These are phyloP conservation scores for Castanea sativa DNA, from an alignment of 306 rosid genomes.

Conservation along the genomic window DNA sequence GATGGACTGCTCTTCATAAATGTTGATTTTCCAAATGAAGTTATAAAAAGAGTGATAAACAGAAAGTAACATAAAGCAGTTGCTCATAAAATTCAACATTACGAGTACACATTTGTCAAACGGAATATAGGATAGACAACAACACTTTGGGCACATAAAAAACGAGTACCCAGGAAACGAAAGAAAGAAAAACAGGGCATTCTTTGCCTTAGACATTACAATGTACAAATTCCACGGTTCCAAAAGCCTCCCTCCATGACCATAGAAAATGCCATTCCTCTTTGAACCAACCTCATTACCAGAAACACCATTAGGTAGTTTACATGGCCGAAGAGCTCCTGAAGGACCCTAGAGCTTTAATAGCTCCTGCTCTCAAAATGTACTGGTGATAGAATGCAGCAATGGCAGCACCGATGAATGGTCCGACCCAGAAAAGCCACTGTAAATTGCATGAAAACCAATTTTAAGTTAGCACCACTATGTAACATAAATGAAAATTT, in stretches of 20 bases:
- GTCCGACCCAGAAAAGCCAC: slow-evolving; percentile 50
- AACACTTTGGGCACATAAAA: slow-evolving; percentile 15
- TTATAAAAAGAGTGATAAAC: no score
- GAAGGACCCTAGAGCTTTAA: slow-evolving; percentile 40
- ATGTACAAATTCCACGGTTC: background rate
- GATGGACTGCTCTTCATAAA: no score
- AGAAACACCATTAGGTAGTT: background rate
- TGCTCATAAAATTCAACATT: background rate
- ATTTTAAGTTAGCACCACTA: background rate
- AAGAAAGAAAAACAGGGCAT: background rate
- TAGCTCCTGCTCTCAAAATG: slow-evolving; percentile 42
- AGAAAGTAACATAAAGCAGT: background rate
- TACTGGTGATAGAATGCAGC: slow-evolving; percentile 43
- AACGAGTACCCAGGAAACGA: slow-evolving; percentile 9
- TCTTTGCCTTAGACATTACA: background rate
- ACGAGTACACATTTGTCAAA: background rate
- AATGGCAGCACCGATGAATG: slow-evolving; percentile 46
- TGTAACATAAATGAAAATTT: background rate
- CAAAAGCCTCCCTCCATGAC: background rate
- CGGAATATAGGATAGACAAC: background rate
- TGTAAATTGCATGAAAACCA: background rate
- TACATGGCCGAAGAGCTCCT: slow-evolving; percentile 30
- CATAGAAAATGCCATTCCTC: background rate
- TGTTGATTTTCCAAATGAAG: no score
- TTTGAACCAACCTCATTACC: background rate